These are phyloP conservation scores for Erigeron canadensis DNA, from an alignment of 129 eudicot genomes.

Conservation along the genomic window DNA sequence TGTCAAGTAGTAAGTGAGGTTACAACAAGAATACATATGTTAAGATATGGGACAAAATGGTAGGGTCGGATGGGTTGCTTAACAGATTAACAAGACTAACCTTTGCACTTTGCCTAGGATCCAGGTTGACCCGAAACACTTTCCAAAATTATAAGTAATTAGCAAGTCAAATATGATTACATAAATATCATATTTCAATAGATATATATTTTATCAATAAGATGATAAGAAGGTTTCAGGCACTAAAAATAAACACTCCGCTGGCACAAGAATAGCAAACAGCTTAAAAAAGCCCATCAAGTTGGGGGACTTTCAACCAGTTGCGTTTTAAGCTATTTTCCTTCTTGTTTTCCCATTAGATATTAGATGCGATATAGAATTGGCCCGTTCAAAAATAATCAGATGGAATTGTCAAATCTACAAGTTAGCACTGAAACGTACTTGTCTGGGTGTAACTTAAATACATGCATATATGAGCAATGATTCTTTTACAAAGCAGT, in stretches of 20 bases:
- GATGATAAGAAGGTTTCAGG: not conserved
- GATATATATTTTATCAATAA: too few species aligned
- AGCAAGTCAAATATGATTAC: too few species aligned
- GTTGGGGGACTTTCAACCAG: not conserved
- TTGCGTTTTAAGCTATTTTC: not conserved
- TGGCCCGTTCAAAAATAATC: not conserved
- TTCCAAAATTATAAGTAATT: too few species aligned
- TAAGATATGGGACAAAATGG: not conserved
- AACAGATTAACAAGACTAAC: not conserved
- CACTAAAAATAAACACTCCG: not conserved
- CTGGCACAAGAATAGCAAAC: too few species aligned
- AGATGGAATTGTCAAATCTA: not conserved
- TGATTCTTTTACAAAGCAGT: not conserved
- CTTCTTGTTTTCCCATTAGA: not conserved
- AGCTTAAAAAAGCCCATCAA: too few species aligned
- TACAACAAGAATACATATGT: too few species aligned
- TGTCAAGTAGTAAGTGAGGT: too few species aligned
- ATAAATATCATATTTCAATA: too few species aligned
- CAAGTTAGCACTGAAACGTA: not conserved
- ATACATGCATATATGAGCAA: not conserved
- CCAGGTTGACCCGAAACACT: not conserved
- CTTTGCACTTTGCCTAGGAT: not conserved
- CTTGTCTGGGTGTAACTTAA: not conserved
- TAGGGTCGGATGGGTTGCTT: not conserved
- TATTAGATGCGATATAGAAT: not conserved